Base-by-base conservation (phyloP, 495 filamentous ascomycete species). In the Immersiella caudata region DNA sequence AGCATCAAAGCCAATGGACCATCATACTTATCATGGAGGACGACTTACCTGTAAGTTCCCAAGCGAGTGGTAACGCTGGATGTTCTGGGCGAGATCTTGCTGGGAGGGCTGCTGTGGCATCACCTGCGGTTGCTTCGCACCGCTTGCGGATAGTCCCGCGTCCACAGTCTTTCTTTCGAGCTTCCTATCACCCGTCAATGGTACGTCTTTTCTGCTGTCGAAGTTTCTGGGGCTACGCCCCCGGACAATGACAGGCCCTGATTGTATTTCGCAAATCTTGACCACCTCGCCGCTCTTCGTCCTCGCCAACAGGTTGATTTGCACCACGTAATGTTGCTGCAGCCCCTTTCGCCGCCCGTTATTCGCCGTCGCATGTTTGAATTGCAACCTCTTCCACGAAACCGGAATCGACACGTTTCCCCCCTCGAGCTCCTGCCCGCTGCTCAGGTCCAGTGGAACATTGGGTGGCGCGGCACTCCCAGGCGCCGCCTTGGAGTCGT, bases 381-480 rank as follows among this genome's bases (percentile, higher is more conserved):
- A 97, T 75, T 97, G 93, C 61, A 97, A 79, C 21, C 93, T 84
- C 77, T 96, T 96, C 93, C 93, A 97, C 20, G 91, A 87, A 50
- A 96, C 89, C 2, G 92, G 91, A 24, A 91, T 87, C 70, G 88
- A 90, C 49, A 94, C 87, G 9, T 90, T 84, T 69, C 93, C 81
- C 1, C 68, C 73, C 57, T 96, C 93, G 1, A 83, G 68, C 63
- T 83, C 82, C 67, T 93, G 91, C 8, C 89, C 90, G 40, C 85
- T 86, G 35, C 79, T 81, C 71, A 94, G 83, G 72, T 96, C 93
- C 14, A 97, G 75, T 0, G 90, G 87, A 58, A 93, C 88, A 33
- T 79, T 79, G 0, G 84, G 78, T 58, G 87, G 84, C 3, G 83
- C 79, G 22, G 79, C 78, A 46, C 33, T 50, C 2, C 35, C 35